These are phyloP conservation scores for Neofusicoccum parvum DNA, from an alignment of 2,329 filamentous ascomycete genomes.

Conservation along the genomic window DNA sequence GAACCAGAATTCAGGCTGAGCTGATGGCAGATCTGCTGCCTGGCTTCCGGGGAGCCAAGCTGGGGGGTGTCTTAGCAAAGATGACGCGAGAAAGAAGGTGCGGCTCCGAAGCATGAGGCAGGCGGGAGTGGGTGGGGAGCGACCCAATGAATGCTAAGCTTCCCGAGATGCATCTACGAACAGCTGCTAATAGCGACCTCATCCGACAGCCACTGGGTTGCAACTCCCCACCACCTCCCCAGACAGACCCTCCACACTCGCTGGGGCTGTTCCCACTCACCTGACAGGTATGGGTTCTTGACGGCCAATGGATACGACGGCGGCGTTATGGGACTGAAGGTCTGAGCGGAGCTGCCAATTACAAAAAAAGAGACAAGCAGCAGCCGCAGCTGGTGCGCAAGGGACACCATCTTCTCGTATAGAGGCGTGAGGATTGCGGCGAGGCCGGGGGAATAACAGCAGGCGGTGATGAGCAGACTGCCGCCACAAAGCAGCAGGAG, in stretches of 20 bases:
- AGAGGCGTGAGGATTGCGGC: conserved; percentile 1
- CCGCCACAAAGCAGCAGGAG: conserved; percentile 16
- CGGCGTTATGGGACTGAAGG: conserved; percentile 34
- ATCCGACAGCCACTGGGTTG: neutral
- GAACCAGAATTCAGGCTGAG: conserved; percentile 47
- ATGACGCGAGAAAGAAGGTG: conserved; percentile 11
- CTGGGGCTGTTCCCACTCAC: conserved; percentile 22
- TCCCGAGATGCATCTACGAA: conserved; percentile 15
- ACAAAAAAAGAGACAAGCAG: conserved; percentile 9
- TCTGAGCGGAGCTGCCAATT: conserved; percentile 10
- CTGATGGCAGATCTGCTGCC: conserved; percentile 39
- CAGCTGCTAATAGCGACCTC: conserved; percentile 3
- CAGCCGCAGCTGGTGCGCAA: conserved; percentile 8
- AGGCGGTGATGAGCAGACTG: conserved; percentile 13
- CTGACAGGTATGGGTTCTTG: conserved; percentile 46
- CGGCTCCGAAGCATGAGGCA: conserved; percentile 11
- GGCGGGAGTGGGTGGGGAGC: conserved; percentile 2
- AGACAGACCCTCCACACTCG: neutral
- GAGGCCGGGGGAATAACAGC: conserved; percentile 7
- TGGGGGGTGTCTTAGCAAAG: conserved; percentile 21
- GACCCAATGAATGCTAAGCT: conserved; percentile 6
- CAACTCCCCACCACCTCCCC: conserved; percentile 1
- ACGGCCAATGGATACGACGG: conserved; percentile 50
- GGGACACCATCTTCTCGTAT: conserved; percentile 17
- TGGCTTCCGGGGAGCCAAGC: conserved; percentile 48